Base-by-base conservation (phyloP, 176 grass and related monocot genomes). In the Aegilops speltoides region DNA sequence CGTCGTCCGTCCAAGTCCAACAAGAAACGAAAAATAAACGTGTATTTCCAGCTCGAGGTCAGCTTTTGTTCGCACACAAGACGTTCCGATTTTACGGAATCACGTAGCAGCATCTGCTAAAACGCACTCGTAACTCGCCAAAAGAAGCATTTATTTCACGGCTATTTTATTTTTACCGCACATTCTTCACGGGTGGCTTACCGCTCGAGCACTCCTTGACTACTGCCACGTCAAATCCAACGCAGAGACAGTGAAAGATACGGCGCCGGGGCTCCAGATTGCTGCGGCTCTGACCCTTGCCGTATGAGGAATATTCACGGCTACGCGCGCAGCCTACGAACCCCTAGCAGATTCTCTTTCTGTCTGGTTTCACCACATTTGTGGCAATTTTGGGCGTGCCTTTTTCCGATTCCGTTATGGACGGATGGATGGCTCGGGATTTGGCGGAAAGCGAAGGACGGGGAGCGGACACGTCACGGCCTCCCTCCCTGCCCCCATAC, bases 271-370 rank as follows among this genome's bases (percentile, higher is more conserved):
- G 38, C 38, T 10, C 38, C 41, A 50, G 46, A 16, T 5, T 6
- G 48, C 54, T 57, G 54, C 54, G 17, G 7, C 19, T 8, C 37
- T 7, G 40, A 13, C 8, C 34, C 25, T 78, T 46, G 85, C 85
- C 17, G 68, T 91, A 87, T 69, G 81, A 52, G 85, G 89, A 91
- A 91, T 91, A 87, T 91, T 87, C 80, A 84, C 37, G 0, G 76
- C 69, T 88, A 84, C 57, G 56, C 25, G 25, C 43, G 40, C 84
- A 87, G 74, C 57, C 81, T 65, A 36, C 12, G 22, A 8, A 8
- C 31, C 8, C 36, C 41, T 56, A 64, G 8, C 81, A 69, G 85
- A 87, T 91, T 88, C 85, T 14, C 60, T 20, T 41, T 16, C 15
- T 1, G 16, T 57, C 54, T 40, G 29, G 64, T 81, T 25, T 41